Percentiles rank a stretch among this genome's conserved stretches.
phyloP scores from a whole-genome alignment of 176 grass and related monocot species.

The Oropetium thomaeum region DNA sequence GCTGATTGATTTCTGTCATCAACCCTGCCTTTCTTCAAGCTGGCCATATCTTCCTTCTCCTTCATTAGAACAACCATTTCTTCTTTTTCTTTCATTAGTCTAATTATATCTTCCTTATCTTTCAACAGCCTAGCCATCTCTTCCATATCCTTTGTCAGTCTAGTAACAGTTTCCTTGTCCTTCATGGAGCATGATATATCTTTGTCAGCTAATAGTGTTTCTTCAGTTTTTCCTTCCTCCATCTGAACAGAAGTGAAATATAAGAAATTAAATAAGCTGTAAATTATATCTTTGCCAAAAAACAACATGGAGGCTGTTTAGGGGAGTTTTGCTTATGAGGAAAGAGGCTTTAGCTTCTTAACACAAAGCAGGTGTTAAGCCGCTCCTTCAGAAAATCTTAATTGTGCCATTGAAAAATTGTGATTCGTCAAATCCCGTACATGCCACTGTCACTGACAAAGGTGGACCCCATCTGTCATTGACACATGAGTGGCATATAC shows the following conservation, averaged over 20 bases:
- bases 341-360: neutral
- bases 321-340: neutral
- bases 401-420: no score
- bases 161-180: conserved; percentile 45
- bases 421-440: no score
- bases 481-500: no score
- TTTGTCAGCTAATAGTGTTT: conserved; percentile 20
- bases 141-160: conserved; percentile 52
- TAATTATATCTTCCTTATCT: conserved; percentile 70
- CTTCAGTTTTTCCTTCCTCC: conserved; percentile 34
- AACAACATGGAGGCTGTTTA: neutral
- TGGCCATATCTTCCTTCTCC: conserved; percentile 50
- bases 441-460: no score
- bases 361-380: neutral
- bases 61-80: conserved; percentile 60
- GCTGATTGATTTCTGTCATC: conserved; percentile 19
- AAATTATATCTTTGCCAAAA: conserved; percentile 14
- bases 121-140: conserved; percentile 53
- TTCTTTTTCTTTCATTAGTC: conserved; percentile 84
- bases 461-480: no score
- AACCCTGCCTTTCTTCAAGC: conserved; percentile 31
- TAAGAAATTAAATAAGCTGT: neutral
- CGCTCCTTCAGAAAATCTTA: neutral
- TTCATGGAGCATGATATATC: conserved; percentile 29
- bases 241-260: conserved; percentile 30